Evolutionary conservation across 768 basidiomycete genomes (phyloP), one percentile per base, ranked within the genome.

Genomic region (Phallus indusiatus): DNA sequence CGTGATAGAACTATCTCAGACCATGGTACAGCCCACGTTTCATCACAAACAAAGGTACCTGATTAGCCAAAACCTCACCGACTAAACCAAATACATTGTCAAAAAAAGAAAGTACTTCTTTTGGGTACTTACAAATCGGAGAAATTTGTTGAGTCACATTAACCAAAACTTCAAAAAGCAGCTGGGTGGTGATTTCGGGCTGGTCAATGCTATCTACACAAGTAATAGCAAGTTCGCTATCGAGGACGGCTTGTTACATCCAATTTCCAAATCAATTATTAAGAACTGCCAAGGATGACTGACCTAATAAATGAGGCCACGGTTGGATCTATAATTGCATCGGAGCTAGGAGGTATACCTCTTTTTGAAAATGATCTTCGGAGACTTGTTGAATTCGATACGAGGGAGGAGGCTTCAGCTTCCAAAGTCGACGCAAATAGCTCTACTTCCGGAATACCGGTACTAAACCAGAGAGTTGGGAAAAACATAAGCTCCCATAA

Each of bases 31-130:
- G 64, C 63, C 37, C 63, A 55, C 5, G 68, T 55, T 36, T 58
- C 60, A 34, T 10, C 14, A n/a, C 18, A 17, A 24, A 20, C 17
- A 9, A 49, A 28, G n/a, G n/a, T 46, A 57, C 56, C 46, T 28
- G 28, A 17, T 6, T 16, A 11, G 12, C 14, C 33, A 57, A 20
- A 14, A 57, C 24, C 24, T 48, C 48, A 5, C 56, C 56, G 28
- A 50, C 56, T 57, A 21, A 56, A 66, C 62, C 16, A 69, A 60
- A 51, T 68, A 7, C 28, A 28, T 28, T 63, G 10, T 64, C 56
- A 51, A 64, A 55, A 1, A 64, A 53, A 5, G 50, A 42, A 1
- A 62, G 61, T 1, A 56, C 24, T 54, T 22, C 53, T 55, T 11
- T 20, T 35, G 35, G n/a, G 24, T 2, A 57, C 56, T 16, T 8